Percentiles rank a stretch among this genome's conserved stretches.
Conservation (phyloP, 192 early-diverging fungal species). For the Phlyctochytrium arcticum region DNA sequence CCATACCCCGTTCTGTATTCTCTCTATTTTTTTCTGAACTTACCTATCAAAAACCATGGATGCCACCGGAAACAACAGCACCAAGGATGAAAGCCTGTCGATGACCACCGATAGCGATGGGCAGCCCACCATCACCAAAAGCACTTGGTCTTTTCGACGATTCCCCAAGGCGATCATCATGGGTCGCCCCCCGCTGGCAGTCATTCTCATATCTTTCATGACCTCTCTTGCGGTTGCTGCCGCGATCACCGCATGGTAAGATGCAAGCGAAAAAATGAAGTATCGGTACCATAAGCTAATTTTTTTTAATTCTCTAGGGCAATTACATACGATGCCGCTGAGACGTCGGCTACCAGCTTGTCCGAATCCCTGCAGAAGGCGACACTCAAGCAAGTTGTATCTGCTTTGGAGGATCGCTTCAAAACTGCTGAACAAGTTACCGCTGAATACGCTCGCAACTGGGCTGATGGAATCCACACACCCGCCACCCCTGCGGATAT, state of each 20-base stretch:
- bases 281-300: no score
- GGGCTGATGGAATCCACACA: not conserved
- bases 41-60: no score
- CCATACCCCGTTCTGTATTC: no score
- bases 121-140: not conserved
- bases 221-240: not conserved
- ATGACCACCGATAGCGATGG: not conserved
- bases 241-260: not conserved
- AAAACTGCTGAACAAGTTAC: not conserved
- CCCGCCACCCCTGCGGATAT: not conserved
- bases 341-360: not conserved
- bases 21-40: no score
- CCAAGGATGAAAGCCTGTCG: not conserved
- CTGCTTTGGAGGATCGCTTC: not conserved
- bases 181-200: not conserved
- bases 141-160: no score
- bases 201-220: not conserved
- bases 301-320: no score
- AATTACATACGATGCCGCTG: slow-evolving; percentile 3
- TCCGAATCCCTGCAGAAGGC: not conserved
- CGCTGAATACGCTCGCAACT: slow-evolving; percentile 4
- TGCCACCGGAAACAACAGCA: no score
- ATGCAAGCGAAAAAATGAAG: no score
- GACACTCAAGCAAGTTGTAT: not conserved
- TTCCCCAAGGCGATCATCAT: not conserved